These are phyloP conservation scores for Diaporthe destruens DNA, from an alignment of 2,329 filamentous ascomycete species.

Conservation along the genomic window DNA sequence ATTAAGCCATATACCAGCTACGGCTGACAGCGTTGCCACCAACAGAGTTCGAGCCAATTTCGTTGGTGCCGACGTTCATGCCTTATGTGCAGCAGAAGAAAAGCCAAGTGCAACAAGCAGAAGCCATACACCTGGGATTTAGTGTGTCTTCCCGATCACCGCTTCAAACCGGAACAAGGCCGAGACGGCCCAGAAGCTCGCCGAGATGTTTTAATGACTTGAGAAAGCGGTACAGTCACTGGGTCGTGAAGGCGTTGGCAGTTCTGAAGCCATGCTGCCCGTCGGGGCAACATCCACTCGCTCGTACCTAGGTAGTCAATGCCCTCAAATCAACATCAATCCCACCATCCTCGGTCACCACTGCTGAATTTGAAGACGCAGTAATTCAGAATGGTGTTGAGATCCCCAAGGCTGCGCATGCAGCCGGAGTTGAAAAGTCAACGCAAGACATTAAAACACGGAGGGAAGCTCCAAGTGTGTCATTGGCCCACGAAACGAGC, in stretches of 20 bases:
- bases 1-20: background rate
- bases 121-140: background rate
- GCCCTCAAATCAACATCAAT: background rate
- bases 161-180: background rate
- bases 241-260: background rate
- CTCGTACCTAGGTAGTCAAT: too few species aligned
- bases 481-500: background rate
- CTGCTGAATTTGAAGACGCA: too few species aligned
- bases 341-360: background rate
- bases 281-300: background rate
- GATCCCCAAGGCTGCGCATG: background rate
- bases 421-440: background rate
- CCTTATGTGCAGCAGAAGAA: constrained; percentile 5
- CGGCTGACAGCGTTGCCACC: background rate
- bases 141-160: background rate
- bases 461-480: background rate
- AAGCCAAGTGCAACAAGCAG: constrained; percentile 5
- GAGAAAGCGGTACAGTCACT: constrained; percentile 8
- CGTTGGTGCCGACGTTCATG: constrained; percentile 1
- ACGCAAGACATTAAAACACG: background rate
- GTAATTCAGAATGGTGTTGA: background rate
- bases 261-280: background rate
- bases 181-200: background rate
- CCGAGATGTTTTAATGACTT: background rate
- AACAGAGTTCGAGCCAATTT: background rate